Evolutionary conservation across 305 asterid species (phyloP), one percentile per base, ranked within the genome.

Genomic region (Fraxinus dipetala): DNA sequence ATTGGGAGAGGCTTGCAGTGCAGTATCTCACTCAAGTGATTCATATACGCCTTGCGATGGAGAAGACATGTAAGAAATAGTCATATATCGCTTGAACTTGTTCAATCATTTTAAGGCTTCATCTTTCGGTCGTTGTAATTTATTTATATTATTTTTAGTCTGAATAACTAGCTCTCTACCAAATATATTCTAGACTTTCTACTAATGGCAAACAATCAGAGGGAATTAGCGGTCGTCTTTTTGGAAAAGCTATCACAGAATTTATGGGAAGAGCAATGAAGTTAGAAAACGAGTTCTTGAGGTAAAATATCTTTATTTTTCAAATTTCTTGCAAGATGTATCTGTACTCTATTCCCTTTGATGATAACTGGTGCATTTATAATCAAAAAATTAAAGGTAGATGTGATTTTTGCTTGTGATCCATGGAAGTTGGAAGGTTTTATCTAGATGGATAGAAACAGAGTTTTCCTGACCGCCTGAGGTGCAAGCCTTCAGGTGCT

Each of bases 1-100:
- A 61, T 81, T 94, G 34, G 91, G 97, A 78, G 94, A 92, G 86
- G 94, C 91, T 69, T 94, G 97, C 87, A 83, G 86, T 77, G 74
- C 85, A 34, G 86, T 89, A 65, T 86, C 87, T 78, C 69, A 56
- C 86, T 82, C 89, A 43, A 84, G 85, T 70, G 85, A 80, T 80
- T 78, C 80, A 81, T 85, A 43, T 59, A 40, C 36, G 81, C 85
- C 84, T n/a, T 43, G n/a, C 77, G 92, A 88, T 35, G 73, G 83
- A 86, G 59, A 75, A 56, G 77, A 88, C 75, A 40, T 51, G 98
- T 94, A 92, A 88, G 93, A 86, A 54, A 54, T 76, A 14, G 78
- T 63, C 85, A 38, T 76, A 80, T 78, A 79, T 81, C 83, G 30
- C 81, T 18, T 79, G 83, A 85, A 56, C 59, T 79, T 87, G 48